A percentile compares a stretch with the other conserved stretches of the same genome.
These are phyloP conservation scores for Aegilops bicornis DNA, from an alignment of 176 grass and related monocot genomes.

Conservation along the genomic window DNA sequence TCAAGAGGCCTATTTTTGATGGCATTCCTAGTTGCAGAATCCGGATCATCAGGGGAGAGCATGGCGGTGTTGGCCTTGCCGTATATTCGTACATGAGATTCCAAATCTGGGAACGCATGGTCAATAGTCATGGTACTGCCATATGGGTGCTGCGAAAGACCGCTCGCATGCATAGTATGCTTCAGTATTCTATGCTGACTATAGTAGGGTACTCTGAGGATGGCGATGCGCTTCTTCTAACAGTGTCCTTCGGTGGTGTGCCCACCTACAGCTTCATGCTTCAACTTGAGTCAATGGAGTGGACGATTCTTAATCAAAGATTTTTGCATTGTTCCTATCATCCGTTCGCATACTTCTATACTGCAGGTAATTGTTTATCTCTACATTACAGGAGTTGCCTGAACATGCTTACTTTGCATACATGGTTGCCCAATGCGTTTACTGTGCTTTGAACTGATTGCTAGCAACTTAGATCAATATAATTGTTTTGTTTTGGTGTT, in stretches of 20 bases:
- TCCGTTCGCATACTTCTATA: not conserved
- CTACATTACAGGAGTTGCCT: not conserved
- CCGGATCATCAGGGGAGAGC: not conserved
- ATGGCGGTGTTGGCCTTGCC: not conserved
- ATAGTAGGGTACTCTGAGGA: not conserved
- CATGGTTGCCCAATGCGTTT: not conserved
- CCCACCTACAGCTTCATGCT: not conserved
- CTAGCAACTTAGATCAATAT: not conserved
- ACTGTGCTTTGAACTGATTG: not conserved
- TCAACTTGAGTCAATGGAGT: not conserved
- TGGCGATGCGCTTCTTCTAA: not conserved
- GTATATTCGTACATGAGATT: not conserved
- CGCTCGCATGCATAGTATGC: not conserved
- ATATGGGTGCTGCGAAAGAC: not conserved
- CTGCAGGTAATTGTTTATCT: not conserved
- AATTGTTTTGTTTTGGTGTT: not conserved
- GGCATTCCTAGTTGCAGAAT: not conserved
- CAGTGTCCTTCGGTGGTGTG: not conserved
- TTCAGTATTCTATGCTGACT: too few relatives aligned
- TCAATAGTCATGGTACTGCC: not conserved
- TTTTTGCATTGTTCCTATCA: not conserved
- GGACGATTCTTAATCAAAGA: not conserved
- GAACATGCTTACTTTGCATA: not conserved
- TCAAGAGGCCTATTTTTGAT: not conserved
- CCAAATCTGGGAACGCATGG: not conserved